Percentiles rank a stretch among this genome's conserved stretches.
Evolutionary conservation across 2,329 filamentous ascomycete genomes (phyloP).

Genomic region (Alternaria sp.): DNA sequence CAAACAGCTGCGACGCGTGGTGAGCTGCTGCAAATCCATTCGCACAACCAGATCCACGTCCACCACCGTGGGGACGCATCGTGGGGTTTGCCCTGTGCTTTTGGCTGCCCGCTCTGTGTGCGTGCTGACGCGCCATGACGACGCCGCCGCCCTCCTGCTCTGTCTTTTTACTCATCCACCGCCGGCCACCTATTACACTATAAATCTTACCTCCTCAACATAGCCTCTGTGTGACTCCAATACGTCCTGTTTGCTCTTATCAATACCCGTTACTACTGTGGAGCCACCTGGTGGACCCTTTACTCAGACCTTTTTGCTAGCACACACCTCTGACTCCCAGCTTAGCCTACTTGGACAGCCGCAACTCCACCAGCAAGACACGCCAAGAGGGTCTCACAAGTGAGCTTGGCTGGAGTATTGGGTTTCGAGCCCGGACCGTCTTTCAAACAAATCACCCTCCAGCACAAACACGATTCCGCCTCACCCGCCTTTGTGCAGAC

Average conservation of each 20-base stretch:
- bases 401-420: constrained; percentile 29
- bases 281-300: constrained; percentile 23
- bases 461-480: constrained; percentile 13
- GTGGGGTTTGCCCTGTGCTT: constrained; percentile 19
- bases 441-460: constrained; percentile 34
- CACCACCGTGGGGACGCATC: constrained; percentile 23
- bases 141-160: constrained; percentile 1
- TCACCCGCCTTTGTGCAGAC: constrained; percentile 14
- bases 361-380: constrained; percentile 6
- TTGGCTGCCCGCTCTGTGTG: neutral
- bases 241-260: constrained; percentile 11
- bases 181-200: constrained; percentile 1
- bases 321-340: constrained; percentile 10
- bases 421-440: constrained; percentile 32
- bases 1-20: constrained; percentile 19
- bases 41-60: constrained; percentile 22
- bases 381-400: constrained; percentile 21
- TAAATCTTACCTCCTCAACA: constrained; percentile 2
- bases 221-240: neutral
- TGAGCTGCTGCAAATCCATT: constrained; percentile 26
- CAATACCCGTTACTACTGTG: constrained; percentile 19
- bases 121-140: neutral
- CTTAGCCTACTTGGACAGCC: constrained; percentile 5
- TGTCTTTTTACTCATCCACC: constrained; percentile 1
- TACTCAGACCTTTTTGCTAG: constrained; percentile 20